Base-by-base conservation (phyloP, 495 filamentous ascomycete genomes). In the Daldinia childiae region DNA sequence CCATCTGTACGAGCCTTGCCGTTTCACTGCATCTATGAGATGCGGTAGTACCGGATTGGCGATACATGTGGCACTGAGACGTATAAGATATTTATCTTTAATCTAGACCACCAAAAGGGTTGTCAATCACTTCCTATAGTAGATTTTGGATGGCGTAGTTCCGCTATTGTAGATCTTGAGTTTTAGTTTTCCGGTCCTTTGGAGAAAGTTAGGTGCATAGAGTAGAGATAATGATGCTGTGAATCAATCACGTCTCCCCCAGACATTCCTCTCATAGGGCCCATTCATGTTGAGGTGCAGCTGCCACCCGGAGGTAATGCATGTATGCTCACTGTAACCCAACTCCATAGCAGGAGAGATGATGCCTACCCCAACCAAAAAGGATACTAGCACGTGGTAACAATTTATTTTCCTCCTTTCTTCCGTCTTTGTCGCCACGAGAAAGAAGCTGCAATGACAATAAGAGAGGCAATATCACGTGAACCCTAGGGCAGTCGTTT, bases 361-460 rank as follows among this genome's bases (percentile, higher is more conserved):
- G 24, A 15, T 24, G 60, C 36, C 48, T 45, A 54, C 62, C 43
- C 43, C 58, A 68, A 68, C 56, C 68, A 45, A 74, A 71, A 65
- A 56, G 64, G 58, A 62, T 52, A 62, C 61, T 36, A 60, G 65
- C 72, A 75, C 72, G 72, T 75, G 72, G 72, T 58, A 66, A 43
- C 41, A 72, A 75, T 75, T 36, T 75, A 75, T 72, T 64, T 66
- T 26, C 15, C 52, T 72, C 68, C 69, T 34, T 68, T 72, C 59
- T 50, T 45, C 72, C 72, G 72, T 34, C 57, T 52, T 63, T 36
- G 38, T 75, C 61, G 64, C 62, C 69, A 72, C 72, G 72, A 65
- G 64, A 75, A 27, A 59, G 72, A 72, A 72, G 51, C 72, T 65
- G 72, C 29, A 54, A 50, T 58, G 69, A 8, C 36, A 61, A 21